Evolutionary conservation across 2,329 filamentous ascomycete species (phyloP), one percentile per base, ranked within the genome.

Genomic region (Phoma sp.): DNA sequence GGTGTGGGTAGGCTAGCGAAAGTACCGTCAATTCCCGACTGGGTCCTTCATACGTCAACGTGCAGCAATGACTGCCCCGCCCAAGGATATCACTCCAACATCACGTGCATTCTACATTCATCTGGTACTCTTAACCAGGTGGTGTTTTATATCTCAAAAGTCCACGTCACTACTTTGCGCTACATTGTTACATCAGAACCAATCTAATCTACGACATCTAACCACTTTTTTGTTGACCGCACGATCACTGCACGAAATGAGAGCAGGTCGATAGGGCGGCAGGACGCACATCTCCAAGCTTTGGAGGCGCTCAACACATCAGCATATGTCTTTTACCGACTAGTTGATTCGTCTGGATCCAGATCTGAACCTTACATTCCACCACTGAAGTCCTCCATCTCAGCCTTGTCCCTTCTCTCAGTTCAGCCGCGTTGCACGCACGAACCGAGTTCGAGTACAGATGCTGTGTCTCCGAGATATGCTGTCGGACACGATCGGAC

Each of bases 11-110:
- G 51, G 41, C 48, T 51, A 55, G 52, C 52, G 45, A 49, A 47
- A 35, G 27, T 47, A 43, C 47, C 37, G 41, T 31, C 46, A 31
- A 49, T 10, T 49, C 27, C 51, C 45, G 40, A 35, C 51, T 56
- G 54, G 49, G 47, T 57, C 41, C 48, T 50, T 57, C 54, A 33
- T 64, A 71, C 68, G 68, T 70, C 67, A 71, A 67, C 47, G 21
- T 68, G 66, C 68, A 69, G 66, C 55, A 27, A 17, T 5, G 22
- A 27, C 43, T 55, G 52, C 46, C 52, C 46, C 52, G 36, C 46
- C 35, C 25, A 32, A 27, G 31, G 36, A 5, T 3, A 21, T 54
- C 46, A 38, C 43, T 51, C 35, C 44, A 33, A 32, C 7, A 39
- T 68, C 67, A 69, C 67, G 67, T 69, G 67, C 58, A 43, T 17